Evolutionary conservation across 306 rosid species (phyloP).

Genomic region (Gynostemma pentaphyllum): DNA sequence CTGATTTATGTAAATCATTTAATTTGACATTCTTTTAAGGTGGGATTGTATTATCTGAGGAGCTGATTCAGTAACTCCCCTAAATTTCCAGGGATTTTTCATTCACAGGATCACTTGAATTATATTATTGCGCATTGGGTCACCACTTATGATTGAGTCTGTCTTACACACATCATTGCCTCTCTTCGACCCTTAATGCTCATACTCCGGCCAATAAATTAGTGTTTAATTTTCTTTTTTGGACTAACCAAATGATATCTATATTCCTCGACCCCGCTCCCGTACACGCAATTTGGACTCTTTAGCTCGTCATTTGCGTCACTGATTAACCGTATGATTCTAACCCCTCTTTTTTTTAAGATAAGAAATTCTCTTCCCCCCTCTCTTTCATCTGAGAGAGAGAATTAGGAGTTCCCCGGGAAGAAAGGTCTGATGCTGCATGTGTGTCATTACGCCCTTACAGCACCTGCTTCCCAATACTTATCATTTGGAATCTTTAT

Average conservation of each 20-base stretch:
- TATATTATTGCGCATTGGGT: not conserved
- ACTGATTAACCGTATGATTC: not conserved
- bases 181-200: not conserved
- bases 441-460: conserved; percentile 3
- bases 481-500: conserved; percentile 6
- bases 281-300: not conserved
- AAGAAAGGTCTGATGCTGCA: not conserved
- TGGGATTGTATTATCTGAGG: not conserved
- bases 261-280: not conserved
- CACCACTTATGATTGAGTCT: not conserved
- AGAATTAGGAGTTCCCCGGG: not conserved
- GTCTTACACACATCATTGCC: not conserved
- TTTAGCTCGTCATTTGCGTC: not conserved
- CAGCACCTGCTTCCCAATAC: conserved; percentile 1
- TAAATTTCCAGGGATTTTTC: not conserved
- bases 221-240: not conserved
- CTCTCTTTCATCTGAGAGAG: too few species aligned
- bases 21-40: not conserved
- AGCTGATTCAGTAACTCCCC: not conserved
- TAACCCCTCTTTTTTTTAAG: not conserved
- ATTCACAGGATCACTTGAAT: not conserved
- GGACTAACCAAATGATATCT: not conserved
- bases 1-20: not conserved
- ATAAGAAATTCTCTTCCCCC: too few species aligned
- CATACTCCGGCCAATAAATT: not conserved